Evolutionary conservation across 2,329 filamentous ascomycete genomes (phyloP), one percentile per base, ranked within the genome.

Genomic region (Chaetothyriales sp.): DNA sequence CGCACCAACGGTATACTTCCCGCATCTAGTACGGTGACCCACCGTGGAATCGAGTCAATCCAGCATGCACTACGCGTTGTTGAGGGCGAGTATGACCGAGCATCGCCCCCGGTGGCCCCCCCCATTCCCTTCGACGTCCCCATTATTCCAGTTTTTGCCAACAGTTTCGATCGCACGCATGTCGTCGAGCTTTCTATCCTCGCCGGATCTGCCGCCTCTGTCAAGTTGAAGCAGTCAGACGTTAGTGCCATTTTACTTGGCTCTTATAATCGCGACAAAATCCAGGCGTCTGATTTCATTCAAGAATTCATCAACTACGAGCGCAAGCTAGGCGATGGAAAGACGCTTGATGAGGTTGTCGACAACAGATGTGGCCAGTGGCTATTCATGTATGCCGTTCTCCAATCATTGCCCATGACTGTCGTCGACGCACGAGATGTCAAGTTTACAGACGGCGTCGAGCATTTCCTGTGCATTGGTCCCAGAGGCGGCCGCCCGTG

Each of bases 51-150:
- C 19, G 80, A 84, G 55, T 77, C 83, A 20, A 75, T 79, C 9
- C 73, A 80, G 22, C 77, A 82, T 43, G 87, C 86, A 1, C 72
- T 97, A 46, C 81, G 90, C 50, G 83, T 82, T 56, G 78, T 95
- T 10, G 75, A 95, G 57, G 82, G 79, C 59, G 90, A 97, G 68
- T 95, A 89, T 63, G 92, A 98, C 65, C 81, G 85, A 54, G 90
- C 86, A 7, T 86, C 83, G 13, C 88, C 90, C 1, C 92, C 92
- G 0, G 89, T 97, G 0, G 79, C 90, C 54, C 92, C 92, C 0
- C 88, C 90, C 0, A 81, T 97, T 51, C 90, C 92, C 0, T 97
- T 90, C 63, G 90, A 97, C 64, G 74, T 87, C 4, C 90, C 92
- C 2, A 77, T 82, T 58, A 69, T 94, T 20, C 90, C 90, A 0